Base-by-base conservation (phyloP, 2,329 filamentous ascomycete genomes). In the Fusarium austroafricanum region DNA sequence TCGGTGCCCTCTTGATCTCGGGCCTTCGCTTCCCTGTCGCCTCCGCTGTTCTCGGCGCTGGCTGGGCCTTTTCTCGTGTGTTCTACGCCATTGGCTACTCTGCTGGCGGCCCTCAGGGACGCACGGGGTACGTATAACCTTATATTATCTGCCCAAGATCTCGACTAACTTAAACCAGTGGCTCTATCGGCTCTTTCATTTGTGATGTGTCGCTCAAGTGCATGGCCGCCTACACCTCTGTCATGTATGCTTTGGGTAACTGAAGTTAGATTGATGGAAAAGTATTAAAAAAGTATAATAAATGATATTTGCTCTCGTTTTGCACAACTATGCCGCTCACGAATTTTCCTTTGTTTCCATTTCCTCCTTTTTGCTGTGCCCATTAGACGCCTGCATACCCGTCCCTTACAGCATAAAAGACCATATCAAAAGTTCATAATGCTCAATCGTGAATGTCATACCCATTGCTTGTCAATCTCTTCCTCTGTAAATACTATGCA, bases 41-140 rank as follows among this genome's bases (percentile, higher is more conserved):
- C 20, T 80, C 84, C 29, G 84, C 85, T 18, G 72, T 70, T 11
- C 71, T 88, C 28, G 88, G 88, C 17, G 81, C 75, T 15, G 75
- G 75, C 29, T 91, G 88, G 87, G 76, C 81, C 11, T n/a, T 84
- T 3, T 80, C 78, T 21, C 83, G 89, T 40, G 70, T 84, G 26
- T 3, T 85, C 49, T 91, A 90, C 70, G 83, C 86, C 56, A 61
- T 79, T 14, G 88, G 87, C 31, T 91, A 90, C 73, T 79, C 79
- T 51, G 75, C 75, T 44, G 72, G 74, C 10, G 85, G 85, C 0
- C 85, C 85, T 17, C 65, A 78, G 60, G 85, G 83, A 10, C 79
- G 86, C 46, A 11, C 61, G 17, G n/a, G 59, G 78, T 83, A 70
- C 65, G 81, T 78, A 15, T 31, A 55, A 49, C 6, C 11, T 33